A percentile compares a stretch with the other conserved stretches of the same genome.
Evolutionary conservation across 2,329 filamentous ascomycete genomes (phyloP).

Genomic region (Penicillium frequentans): DNA sequence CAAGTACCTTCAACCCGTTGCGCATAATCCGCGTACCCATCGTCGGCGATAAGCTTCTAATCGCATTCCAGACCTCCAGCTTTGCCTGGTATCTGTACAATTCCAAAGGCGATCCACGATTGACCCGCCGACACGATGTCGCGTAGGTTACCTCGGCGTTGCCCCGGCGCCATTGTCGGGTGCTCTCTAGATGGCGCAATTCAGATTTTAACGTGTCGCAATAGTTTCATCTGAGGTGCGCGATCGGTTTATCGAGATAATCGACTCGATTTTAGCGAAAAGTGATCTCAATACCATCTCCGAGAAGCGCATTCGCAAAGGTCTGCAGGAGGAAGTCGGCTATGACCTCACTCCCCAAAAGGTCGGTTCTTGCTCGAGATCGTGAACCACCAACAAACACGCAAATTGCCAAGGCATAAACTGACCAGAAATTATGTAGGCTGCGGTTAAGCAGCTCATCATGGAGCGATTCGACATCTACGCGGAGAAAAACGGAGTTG

Average conservation of each 20-base stretch:
- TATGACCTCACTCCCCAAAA: slow-evolving; percentile 64
- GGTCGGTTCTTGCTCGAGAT: slow-evolving; percentile 41
- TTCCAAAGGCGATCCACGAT: neutral
- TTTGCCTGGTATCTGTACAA: neutral
- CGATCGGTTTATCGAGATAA: slow-evolving; percentile 57
- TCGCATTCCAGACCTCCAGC: neutral
- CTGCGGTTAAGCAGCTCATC: slow-evolving; percentile 70
- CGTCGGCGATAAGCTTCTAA: slow-evolving; percentile 1
- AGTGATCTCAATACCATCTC: slow-evolving; percentile 66
- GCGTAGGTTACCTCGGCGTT: slow-evolving; percentile 33
- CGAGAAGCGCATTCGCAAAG: slow-evolving; percentile 65
- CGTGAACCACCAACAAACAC: neutral
- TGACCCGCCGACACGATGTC: slow-evolving; percentile 33
- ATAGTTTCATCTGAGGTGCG: slow-evolving; percentile 52
- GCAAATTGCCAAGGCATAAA: neutral
- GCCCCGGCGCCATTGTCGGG: slow-evolving; percentile 19
- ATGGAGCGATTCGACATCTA: slow-evolving; percentile 73
- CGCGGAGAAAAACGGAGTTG: slow-evolving; percentile 46
- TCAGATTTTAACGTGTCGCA: slow-evolving; percentile 11
- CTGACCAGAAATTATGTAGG: slow-evolving; percentile 42
- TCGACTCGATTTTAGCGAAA: slow-evolving; percentile 61
- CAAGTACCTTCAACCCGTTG: slow-evolving; percentile 10
- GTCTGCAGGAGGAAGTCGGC: slow-evolving; percentile 59
- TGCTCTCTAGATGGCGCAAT: slow-evolving; percentile 23
- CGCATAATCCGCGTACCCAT: slow-evolving; percentile 11